phyloP scores from a whole-genome alignment of 1,284 basidiomycete genomes.

The Papiliotrema nemorosa region DNA sequence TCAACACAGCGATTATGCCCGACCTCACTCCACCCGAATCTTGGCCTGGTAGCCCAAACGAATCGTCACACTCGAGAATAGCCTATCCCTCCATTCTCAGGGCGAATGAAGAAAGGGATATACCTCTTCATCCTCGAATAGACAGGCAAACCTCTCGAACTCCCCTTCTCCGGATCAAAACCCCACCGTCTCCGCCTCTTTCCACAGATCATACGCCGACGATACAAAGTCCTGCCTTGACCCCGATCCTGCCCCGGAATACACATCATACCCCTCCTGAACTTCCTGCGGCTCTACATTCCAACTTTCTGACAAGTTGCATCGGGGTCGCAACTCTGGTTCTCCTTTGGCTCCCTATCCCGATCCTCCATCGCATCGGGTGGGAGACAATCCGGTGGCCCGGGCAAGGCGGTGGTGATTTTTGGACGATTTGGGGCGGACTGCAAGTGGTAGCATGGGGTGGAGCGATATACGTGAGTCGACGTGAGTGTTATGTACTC shows the following conservation, averaged over 20 bases:
- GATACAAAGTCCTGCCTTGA: neutral
- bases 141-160: slow-evolving; percentile 5
- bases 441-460: slow-evolving; percentile 33
- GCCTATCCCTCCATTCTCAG: neutral
- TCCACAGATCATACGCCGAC: neutral
- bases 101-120: neutral
- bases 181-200: slow-evolving; percentile 8
- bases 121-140: neutral
- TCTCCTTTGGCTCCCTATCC: slow-evolving; percentile 45
- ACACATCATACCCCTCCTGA: slow-evolving; percentile 1
- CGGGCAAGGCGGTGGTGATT: slow-evolving; percentile 5
- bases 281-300: slow-evolving; percentile 44
- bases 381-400: slow-evolving; percentile 41
- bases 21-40: slow-evolving; percentile 2
- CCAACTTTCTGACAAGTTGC: slow-evolving; percentile 47
- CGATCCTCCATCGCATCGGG: slow-evolving; percentile 35
- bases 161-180: neutral
- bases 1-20: neutral
- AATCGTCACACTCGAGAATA: too few species aligned
- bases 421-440: slow-evolving; percentile 19
- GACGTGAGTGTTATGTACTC: neutral
- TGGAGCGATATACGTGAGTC: slow-evolving; percentile 45
- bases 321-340: slow-evolving; percentile 44
- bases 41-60: neutral
- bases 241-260: neutral